These are phyloP conservation scores for Penicillium sumatraense DNA, from an alignment of 2,329 filamentous ascomycete genomes.

Conservation along the genomic window DNA sequence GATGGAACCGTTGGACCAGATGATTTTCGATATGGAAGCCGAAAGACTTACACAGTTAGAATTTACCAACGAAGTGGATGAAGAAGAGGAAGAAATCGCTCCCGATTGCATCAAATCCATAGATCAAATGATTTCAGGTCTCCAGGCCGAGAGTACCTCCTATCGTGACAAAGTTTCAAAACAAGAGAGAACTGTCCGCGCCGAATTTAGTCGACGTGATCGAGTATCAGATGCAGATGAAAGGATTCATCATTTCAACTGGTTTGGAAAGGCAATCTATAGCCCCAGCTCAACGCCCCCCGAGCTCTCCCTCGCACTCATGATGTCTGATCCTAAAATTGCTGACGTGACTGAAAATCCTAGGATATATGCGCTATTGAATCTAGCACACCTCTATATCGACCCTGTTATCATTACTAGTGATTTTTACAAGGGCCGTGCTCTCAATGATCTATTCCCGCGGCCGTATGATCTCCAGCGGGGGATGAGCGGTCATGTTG, in stretches of 20 bases:
- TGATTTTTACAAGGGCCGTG: background rate
- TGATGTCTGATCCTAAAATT: constrained; percentile 21
- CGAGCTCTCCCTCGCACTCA: constrained; percentile 27
- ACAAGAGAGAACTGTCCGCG: background rate
- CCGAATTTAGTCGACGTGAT: background rate
- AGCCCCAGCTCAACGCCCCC: constrained; percentile 24
- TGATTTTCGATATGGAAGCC: background rate
- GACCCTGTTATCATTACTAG: constrained; percentile 27
- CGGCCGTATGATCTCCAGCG: constrained; percentile 13
- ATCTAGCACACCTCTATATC: constrained; percentile 19
- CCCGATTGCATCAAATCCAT: background rate
- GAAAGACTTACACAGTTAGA: background rate
- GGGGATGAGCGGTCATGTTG: constrained; percentile 13
- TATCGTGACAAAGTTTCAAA: background rate
- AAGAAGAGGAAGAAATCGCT: background rate
- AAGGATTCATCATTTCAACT: constrained; percentile 33
- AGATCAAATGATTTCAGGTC: background rate
- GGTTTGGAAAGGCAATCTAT: constrained; percentile 18
- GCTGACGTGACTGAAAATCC: too few species aligned
- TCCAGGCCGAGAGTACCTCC: background rate
- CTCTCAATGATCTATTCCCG: background rate
- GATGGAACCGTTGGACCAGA: background rate
- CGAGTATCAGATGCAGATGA: background rate
- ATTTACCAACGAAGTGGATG: background rate
- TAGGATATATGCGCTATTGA: constrained; percentile 18